These are phyloP conservation scores for Tetradesmus lagerheimii DNA, from an alignment of 139 green algal genomes.

Conservation along the genomic window DNA sequence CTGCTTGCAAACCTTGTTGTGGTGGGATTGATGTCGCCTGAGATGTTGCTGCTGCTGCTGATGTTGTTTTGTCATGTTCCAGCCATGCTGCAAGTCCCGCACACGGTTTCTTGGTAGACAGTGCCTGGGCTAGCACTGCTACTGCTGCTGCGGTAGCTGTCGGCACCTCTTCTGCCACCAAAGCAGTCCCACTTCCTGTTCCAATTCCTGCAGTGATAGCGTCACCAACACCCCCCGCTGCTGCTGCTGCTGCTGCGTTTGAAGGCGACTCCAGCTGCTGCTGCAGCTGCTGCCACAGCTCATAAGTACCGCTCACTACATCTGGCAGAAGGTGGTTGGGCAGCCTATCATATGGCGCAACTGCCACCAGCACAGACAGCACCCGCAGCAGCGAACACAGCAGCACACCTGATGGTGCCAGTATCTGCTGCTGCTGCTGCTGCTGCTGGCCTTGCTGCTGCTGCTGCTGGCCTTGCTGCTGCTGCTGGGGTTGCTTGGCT, in stretches of 20 bases:
- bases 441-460: conserved; percentile 51
- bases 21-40: no score
- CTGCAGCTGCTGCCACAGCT: neutral
- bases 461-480: conserved; percentile 51
- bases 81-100: conserved; percentile 45
- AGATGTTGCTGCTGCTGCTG: conserved; percentile 11
- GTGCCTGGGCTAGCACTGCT: conserved; percentile 64
- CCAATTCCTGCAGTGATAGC: neutral
- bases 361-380: conserved; percentile 64
- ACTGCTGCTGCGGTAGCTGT: conserved; percentile 47
- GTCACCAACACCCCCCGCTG: neutral
- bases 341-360: conserved; percentile 72
- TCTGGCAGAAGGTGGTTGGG: conserved; percentile 62
- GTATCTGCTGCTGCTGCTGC: neutral
- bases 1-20: no score
- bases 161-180: neutral
- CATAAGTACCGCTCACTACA: conserved; percentile 26
- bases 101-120: conserved; percentile 61
- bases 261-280: neutral
- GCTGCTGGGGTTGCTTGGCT: conserved; percentile 50
- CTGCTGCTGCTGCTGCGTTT: conserved; percentile 5
- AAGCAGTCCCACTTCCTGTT: conserved; percentile 9
- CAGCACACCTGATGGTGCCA: conserved; percentile 49
- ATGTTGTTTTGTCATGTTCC: conserved; percentile 15
- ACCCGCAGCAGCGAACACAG: conserved; percentile 62